Evolutionary conservation across 2,329 filamentous ascomycete genomes (phyloP).

Genomic region (Aureobasidium melanogenum): DNA sequence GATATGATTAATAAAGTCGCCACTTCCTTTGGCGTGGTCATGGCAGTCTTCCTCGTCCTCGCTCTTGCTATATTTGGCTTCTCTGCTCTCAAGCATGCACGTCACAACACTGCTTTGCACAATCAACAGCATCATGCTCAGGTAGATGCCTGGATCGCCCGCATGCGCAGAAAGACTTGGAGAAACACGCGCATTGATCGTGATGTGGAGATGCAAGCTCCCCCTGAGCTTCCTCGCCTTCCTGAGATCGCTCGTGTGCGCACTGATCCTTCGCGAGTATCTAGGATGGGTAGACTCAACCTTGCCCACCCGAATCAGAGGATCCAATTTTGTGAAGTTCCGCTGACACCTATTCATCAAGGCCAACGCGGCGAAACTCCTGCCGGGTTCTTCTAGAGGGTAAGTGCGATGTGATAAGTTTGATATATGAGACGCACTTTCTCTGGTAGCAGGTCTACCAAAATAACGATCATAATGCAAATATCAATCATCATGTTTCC

Average conservation of each 20-base stretch:
- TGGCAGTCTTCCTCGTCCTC: conserved; percentile 13
- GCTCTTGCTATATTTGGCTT: neutral
- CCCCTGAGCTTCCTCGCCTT: neutral
- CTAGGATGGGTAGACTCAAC: neutral
- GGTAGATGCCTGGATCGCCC: neutral
- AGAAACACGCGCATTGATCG: neutral
- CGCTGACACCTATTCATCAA: neutral
- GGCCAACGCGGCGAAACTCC: neutral
- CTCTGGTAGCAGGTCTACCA: neutral
- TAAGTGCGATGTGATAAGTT: neutral
- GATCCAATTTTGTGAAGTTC: neutral
- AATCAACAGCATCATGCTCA: neutral
- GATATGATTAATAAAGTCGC: neutral
- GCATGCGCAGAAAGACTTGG: neutral
- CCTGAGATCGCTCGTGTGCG: neutral
- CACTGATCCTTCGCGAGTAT: neutral
- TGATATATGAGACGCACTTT: neutral
- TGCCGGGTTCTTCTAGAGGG: neutral
- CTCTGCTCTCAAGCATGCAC: neutral
- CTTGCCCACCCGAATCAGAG: neutral
- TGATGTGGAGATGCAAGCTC: conserved; percentile 1
- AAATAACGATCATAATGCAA: neutral
- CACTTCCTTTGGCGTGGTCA: neutral
- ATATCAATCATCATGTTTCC: neutral
- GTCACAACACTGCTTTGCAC: neutral